Percentiles rank a stretch among this genome's conserved stretches.
These are phyloP conservation scores for Plasmodium billcollinsi DNA, from an alignment of 169 alveolate species.

Conservation along the genomic window DNA sequence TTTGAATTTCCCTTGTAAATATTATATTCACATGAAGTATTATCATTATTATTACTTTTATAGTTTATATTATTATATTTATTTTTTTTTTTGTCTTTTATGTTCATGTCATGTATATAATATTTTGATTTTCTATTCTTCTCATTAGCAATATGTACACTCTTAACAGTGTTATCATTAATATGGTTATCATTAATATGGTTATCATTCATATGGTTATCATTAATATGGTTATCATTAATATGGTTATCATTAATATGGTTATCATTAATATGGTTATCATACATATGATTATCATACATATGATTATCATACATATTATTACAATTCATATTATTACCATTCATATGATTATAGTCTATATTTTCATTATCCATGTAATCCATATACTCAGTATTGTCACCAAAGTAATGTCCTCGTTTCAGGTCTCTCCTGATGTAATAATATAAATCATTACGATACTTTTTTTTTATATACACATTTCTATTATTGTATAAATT, in stretches of 20 bases:
- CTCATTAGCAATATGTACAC: no score
- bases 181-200: background rate
- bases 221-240: background rate
- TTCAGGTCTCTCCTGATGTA: slow-evolving; percentile 10
- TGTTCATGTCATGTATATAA: no score
- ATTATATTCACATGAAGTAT: no score
- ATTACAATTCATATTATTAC: background rate
- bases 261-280: background rate
- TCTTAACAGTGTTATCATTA: background rate
- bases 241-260: no score
- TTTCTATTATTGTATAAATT: slow-evolving; percentile 43
- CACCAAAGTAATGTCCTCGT: slow-evolving; percentile 28
- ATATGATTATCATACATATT: background rate
- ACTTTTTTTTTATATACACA: slow-evolving; percentile 27
- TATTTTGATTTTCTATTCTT: background rate
- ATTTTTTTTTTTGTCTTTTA: background rate
- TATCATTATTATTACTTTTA: background rate
- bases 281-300: background rate
- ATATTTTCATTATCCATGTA: background rate
- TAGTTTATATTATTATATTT: background rate
- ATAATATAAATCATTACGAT: slow-evolving; percentile 18
- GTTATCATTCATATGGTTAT: background rate
- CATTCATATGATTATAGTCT: background rate
- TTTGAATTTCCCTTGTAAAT: background rate
- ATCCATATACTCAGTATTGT: slow-evolving; percentile 9